Conservation (phyloP, 192 early-diverging fungal species). For the Coemansia guatemalensis region DNA sequence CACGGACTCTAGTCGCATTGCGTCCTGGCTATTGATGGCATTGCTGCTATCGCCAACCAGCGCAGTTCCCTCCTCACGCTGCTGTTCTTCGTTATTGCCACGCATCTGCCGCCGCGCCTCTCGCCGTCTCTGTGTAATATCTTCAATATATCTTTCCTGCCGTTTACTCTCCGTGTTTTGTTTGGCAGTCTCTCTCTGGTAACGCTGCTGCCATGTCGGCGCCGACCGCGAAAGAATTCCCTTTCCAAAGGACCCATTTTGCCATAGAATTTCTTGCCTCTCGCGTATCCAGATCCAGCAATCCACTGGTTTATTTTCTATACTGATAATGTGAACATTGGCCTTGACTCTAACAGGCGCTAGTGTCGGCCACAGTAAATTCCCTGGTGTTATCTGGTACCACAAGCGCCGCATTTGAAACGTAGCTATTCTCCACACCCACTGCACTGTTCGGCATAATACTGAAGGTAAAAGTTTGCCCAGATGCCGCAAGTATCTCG, state of each 20-base stretch:
- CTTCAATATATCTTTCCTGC: slow-evolving; percentile 22
- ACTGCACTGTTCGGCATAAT: background rate
- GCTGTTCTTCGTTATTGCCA: background rate
- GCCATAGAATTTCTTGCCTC: slow-evolving; percentile 52
- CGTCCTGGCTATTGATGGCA: background rate
- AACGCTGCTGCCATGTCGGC: slow-evolving; percentile 66
- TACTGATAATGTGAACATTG: slow-evolving; percentile 11
- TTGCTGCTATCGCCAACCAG: background rate
- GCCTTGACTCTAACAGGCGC: slow-evolving; percentile 15
- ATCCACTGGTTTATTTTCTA: slow-evolving; percentile 13
- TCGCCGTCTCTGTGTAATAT: slow-evolving; percentile 34
- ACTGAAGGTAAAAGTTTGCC: background rate
- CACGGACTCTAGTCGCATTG: background rate
- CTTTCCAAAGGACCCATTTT: slow-evolving; percentile 72
- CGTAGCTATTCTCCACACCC: background rate
- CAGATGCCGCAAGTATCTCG: background rate
- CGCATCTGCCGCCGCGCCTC: slow-evolving; percentile 15
- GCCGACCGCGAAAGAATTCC: slow-evolving; percentile 77
- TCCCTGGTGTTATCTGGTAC: slow-evolving; percentile 9
- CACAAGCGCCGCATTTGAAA: background rate
- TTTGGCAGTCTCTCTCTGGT: slow-evolving; percentile 4
- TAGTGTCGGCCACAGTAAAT: slow-evolving; percentile 31
- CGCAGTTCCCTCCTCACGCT: background rate
- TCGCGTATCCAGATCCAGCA: slow-evolving; percentile 30
- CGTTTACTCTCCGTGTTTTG: background rate